These are phyloP conservation scores for Athelia psychrophila DNA, from an alignment of 1,284 basidiomycete species.

Conservation along the genomic window DNA sequence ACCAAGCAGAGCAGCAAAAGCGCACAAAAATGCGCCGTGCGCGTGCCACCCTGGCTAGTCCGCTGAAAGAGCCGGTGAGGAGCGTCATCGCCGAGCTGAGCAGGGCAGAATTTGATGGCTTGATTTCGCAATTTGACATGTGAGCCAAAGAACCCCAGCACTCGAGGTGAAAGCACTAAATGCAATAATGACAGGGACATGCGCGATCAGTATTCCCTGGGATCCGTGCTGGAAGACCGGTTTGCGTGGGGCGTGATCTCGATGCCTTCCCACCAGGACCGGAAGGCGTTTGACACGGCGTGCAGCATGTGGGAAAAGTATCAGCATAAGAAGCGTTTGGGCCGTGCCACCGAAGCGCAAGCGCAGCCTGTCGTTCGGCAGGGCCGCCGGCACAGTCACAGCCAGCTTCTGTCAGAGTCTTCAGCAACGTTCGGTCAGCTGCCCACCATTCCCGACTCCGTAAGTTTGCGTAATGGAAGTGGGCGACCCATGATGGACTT, in stretches of 20 bases:
- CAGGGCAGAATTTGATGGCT: constrained; percentile 53
- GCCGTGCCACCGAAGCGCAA: constrained; percentile 1
- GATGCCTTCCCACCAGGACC: constrained; percentile 38
- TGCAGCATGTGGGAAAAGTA: constrained; percentile 53
- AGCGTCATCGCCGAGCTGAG: constrained; percentile 45
- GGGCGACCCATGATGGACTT: not conserved
- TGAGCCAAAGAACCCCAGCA: constrained; percentile 36
- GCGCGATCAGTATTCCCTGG: constrained; percentile 51
- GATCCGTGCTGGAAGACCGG: constrained; percentile 40
- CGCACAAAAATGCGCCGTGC: constrained; percentile 11
- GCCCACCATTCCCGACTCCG: not conserved
- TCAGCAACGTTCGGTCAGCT: not conserved
- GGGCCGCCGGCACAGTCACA: constrained; percentile 3
- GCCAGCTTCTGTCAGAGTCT: not conserved
- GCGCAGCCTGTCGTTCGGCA: not conserved
- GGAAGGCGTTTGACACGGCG: constrained; percentile 50
- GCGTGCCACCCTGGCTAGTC: constrained; percentile 6
- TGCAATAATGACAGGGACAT: constrained; percentile 50
- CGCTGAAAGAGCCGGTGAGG: constrained; percentile 22
- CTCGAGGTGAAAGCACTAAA: no score
- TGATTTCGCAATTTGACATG: constrained; percentile 57
- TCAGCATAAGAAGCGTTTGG: constrained; percentile 24
- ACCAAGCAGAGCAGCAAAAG: constrained; percentile 30
- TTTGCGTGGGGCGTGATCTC: constrained; percentile 43
- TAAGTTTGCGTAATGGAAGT: not conserved